Evolutionary conservation across 169 alveolate genomes (phyloP).

Genomic region (Toxoplasma gondii): DNA sequence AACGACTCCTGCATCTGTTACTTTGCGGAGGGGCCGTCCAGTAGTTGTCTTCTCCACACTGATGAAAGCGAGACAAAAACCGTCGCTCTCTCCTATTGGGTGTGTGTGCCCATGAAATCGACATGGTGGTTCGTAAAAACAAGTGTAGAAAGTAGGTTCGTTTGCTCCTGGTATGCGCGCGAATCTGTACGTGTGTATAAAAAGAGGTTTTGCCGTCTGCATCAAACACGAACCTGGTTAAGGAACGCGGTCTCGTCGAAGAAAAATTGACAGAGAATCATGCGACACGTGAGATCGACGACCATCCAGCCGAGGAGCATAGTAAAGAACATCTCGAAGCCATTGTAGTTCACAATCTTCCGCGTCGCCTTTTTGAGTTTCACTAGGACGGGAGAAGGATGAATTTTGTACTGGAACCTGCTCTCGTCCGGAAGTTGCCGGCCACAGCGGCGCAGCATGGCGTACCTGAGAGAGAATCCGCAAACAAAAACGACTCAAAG

Average conservation of each 20-base stretch:
- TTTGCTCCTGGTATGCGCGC: too few relatives aligned
- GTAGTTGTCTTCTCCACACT: too few relatives aligned
- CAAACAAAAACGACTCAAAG: neutral
- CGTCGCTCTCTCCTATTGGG: too few relatives aligned
- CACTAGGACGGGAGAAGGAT: neutral
- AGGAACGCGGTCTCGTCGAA: neutral
- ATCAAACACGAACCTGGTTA: neutral
- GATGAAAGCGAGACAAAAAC: too few relatives aligned
- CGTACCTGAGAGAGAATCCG: neutral
- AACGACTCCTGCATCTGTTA: too few relatives aligned
- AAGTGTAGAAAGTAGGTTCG: too few relatives aligned
- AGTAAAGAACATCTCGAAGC: conserved; percentile 14
- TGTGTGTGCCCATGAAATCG: too few relatives aligned
- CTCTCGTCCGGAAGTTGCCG: neutral
- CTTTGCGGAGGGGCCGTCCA: too few relatives aligned
- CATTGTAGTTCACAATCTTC: conserved; percentile 31
- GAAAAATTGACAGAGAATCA: conserved; percentile 9
- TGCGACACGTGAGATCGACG: neutral
- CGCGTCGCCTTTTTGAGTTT: neutral
- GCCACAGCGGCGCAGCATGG: conserved; percentile 23
- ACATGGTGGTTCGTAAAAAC: too few relatives aligned
- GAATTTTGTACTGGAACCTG: neutral
- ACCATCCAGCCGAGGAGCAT: conserved; percentile 38
- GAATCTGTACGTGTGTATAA: too few relatives aligned
- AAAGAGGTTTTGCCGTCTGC: too few relatives aligned